Base-by-base conservation (phyloP, 1,139 yeast species). In the Suzukiozyma palmioleophila region DNA sequence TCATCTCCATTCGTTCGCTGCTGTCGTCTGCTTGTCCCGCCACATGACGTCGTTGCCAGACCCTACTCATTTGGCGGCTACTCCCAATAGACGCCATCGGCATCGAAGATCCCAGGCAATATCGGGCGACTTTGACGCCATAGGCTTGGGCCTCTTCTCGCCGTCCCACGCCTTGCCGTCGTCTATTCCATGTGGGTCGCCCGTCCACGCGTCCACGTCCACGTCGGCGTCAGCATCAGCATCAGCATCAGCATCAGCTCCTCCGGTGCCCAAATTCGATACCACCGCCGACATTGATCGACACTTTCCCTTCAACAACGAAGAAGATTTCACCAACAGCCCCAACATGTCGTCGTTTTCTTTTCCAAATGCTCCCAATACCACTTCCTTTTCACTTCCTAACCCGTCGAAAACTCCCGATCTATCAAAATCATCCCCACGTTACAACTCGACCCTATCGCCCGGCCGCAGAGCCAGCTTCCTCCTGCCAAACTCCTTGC, bases 51-150 rank as follows among this genome's bases (percentile, higher is more conserved):
- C 35, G 8, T 26, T 32, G 21, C 35, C 35, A 13, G 35, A 32
- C 24, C 13, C 35, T 21, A 13, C 16, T 13, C 12, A 32, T 13
- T 18, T 36, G 16, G 16, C 13, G n/a, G 24, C 50, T 2, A 47
- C 56, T 3, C 51, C 53, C 1, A 66, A 66, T 50, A 66, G 77
- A 46, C 73, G 76, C 2, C 89, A 82, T 56, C 69, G 81, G 35
- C 89, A 82, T 49, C 72, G 81, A 50, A 62, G 90, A 36, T 81
- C 88, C 0, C 84, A 84, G 21, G 88, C 88, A 0, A 79, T 82
- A 11, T 79, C 86, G 2, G 88, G 88, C 0, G 89, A 82, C 53
- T 81, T 82, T 53, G 89, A 82, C 50, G 54, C 60, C 6, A 53
- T 62, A 47, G 75, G 74, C 2, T 50, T 66, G 34, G 74, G 74